Evolutionary conservation across 2,329 filamentous ascomycete species (phyloP), one percentile per base, ranked within the genome.

Genomic region (Fusarium cicatricum): DNA sequence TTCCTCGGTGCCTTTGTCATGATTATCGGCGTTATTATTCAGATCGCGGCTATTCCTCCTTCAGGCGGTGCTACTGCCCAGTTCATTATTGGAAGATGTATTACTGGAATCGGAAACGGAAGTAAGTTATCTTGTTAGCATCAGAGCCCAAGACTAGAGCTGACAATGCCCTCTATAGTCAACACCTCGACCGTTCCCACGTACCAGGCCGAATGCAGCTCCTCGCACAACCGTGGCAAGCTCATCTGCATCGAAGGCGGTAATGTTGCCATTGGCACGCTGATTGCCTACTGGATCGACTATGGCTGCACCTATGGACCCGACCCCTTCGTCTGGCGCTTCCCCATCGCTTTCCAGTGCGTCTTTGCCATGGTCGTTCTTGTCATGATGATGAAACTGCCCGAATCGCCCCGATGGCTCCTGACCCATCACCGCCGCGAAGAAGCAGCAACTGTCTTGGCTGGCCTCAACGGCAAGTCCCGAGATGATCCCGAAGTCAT

Each of bases 11-110:
- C 80, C 8, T 59, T 75, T 10, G 80, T 89, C 60, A 85, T 89
- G 80, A 79, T 85, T 10, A 47, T 86, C 10, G 86, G 86, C 15
- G 85, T 85, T 29, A 75, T 82, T 9, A 80, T 89, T 32, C 87
- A 89, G 66, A 72, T 83, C 32, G 75, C 78, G 12, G 46, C 73
- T 15, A 65, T 71, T 70, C 23, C 23, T 8, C 23, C 23, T 16
- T 23, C 21, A 23, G 71, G 81, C 1, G 56, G 65, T 23, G 53
- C 38, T 23, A 64, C 58, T 29, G 75, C 78, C 0, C 81, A 85
- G 57, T 74, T 85, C 52, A 80, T 85, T 52, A 65, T 81, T 31
- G 80, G 80, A 2, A 72, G 80, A 41, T 75, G 82, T 9, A 71
- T 85, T 5, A 83, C 82, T 11, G 82, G 82, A 15, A 66, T 84